phyloP scores from a whole-genome alignment of 495 filamentous ascomycete species.

The Trichoderma virens region DNA sequence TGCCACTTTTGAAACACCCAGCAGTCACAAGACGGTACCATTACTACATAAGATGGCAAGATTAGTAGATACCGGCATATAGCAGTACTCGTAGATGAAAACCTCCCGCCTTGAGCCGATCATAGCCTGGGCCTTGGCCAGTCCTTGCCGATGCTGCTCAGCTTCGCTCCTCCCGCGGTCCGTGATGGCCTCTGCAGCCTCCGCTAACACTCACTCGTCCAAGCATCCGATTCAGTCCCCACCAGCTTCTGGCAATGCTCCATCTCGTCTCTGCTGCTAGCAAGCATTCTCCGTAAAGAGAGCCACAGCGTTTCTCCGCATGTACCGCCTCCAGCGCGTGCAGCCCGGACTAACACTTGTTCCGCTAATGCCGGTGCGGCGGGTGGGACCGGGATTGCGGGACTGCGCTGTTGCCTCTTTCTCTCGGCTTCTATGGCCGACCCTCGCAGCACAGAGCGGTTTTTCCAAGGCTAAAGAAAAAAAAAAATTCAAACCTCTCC shows the following conservation, averaged over 20 bases:
- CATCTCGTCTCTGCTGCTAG: no score
- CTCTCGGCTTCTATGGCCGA: slow-evolving; percentile 13
- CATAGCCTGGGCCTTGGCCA: not conserved
- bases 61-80: not conserved
- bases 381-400: not conserved
- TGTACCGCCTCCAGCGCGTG: no score
- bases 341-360: not conserved
- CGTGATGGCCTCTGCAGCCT: no score
- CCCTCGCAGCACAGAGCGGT: not conserved
- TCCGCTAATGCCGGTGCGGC: not conserved
- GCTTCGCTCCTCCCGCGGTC: not conserved
- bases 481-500: slow-evolving; percentile 9
- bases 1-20: no score
- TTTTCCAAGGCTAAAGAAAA: slow-evolving; percentile 11
- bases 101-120: not conserved
- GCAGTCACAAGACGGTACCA: not conserved
- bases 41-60: not conserved
- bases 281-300: no score
- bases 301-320: no score
- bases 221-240: not conserved
- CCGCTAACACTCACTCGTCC: no score
- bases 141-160: not conserved
- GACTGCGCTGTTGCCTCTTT: slow-evolving; percentile 10
- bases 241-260: not conserved
- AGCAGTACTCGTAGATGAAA: not conserved